Evolutionary conservation across 2,329 filamentous ascomycete genomes (phyloP).

Genomic region (Gnomoniopsis sp.): DNA sequence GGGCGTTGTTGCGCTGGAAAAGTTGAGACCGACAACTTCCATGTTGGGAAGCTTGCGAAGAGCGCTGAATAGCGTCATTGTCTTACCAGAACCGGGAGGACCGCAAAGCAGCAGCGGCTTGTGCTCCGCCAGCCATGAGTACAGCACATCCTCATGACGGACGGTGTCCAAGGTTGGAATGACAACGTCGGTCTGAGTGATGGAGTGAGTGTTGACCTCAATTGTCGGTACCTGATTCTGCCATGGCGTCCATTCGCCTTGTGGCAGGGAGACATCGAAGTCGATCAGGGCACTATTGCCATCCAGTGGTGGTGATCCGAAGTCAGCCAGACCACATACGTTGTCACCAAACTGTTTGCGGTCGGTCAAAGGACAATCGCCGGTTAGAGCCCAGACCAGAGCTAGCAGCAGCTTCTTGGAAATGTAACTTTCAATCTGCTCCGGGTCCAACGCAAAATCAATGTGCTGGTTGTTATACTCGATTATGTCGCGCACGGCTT

Average conservation of each 20-base stretch:
- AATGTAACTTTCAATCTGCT: constrained; percentile 84
- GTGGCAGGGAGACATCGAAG: constrained; percentile 84
- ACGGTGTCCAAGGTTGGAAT: constrained; percentile 97
- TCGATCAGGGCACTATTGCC: constrained; percentile 87
- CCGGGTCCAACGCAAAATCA: constrained; percentile 87
- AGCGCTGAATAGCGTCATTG: constrained; percentile 98
- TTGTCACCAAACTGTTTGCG: constrained; percentile 88
- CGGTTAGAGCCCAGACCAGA: constrained; percentile 91
- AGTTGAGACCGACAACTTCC: constrained; percentile 98
- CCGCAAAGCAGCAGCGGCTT: constrained; percentile 95
- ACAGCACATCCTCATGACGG: constrained; percentile 96
- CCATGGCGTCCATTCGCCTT: constrained; percentile 88
- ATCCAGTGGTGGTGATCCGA: constrained; percentile 78
- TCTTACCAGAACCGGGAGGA: constrained; percentile 97
- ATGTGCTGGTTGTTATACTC: constrained; percentile 95
- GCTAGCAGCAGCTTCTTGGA: constrained; percentile 93
- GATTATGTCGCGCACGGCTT: constrained; percentile 84
- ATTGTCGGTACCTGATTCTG: constrained; percentile 90
- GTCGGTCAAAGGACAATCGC: constrained; percentile 85
- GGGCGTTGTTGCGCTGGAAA: constrained; percentile 96
- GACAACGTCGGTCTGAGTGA: constrained; percentile 96
- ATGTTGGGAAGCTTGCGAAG: constrained; percentile 96
- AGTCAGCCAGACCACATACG: constrained; percentile 75
- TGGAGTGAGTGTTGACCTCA: constrained; percentile 96
- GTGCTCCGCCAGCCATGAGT: constrained; percentile 98